Evolutionary conservation across 225 moss, liverwort and hornwort species (phyloP), one percentile per base, ranked within the genome.

Genomic region (Neckera pumila): DNA sequence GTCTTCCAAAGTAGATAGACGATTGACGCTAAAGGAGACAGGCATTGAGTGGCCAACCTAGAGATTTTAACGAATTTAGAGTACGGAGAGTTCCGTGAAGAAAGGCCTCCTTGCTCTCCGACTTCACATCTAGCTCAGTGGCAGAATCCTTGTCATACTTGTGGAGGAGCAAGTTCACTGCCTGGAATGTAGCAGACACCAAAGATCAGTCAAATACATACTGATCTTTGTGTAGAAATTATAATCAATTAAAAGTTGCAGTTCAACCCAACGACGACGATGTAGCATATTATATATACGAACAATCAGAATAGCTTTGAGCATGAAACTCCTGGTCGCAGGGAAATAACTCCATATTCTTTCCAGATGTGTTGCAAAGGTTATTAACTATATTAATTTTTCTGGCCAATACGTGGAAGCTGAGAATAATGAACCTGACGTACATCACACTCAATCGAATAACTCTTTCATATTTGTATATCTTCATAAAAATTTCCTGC

Each of bases 71-170:
- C 67, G 86, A 87, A 79, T 93, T 92, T 47, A 98, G 82, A 80
- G 80, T 47, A 34, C 56, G 89, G 19, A 94, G 89, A 59, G 89
- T 93, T 47, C 90, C 92, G 81, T 86, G 93, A 82, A 96, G 91
- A 77, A 98, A 95, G 43, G 84, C 88, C 89, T 95, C 93, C 92
- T 92, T 95, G 63, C 87, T 70, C 67, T 91, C 90, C 63, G 89
- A 84, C 70, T 86, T 90, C 81, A 53, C 60, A 54, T 86, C 63
- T 60, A 85, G 49, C 81, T 93, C 92, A 59, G 49, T 63, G 62
- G 86, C 90, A 77, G 74, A 84, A 72, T 75, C 84, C 43, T 79
- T 87, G 58, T 87, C 93, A 90, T 91, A 89, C 84, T 94, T 97
- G 42, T 86, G 90, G 30, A 95, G 90, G 45, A 95, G 90, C 53